Evolutionary conservation across 106 monocot species (phyloP), one percentile per base, ranked within the genome.

Genomic region (Phalaenopsis aphrodite): DNA sequence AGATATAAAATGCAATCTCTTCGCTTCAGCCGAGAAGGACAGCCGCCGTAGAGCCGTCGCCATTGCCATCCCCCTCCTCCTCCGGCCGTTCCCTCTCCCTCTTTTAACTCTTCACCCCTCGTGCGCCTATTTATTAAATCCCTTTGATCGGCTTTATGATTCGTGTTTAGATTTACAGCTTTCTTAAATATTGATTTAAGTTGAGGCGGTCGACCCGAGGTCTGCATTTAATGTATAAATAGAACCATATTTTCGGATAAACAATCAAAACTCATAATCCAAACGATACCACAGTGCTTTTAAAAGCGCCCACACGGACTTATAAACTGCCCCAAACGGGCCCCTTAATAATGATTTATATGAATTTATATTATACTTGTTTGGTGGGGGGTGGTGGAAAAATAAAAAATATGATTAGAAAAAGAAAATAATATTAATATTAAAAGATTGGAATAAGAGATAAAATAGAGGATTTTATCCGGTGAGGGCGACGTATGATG

Each of bases 1-100:
- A 39, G 81, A 80, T 76, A 88, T 78, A 46, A 77, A 83, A 76
- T 83, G 86, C 58, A 65, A 67, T 47, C 67, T 82, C 73, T 57
- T 78, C 14, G 56, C 64, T 19, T 74, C 43, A 65, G 55, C 85
- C 41, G 87, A 81, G 56, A 85, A 87, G 24, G 93, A 96, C 77
- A 96, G 81, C 82, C 88, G 83, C 39, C 93, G 89, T 78, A 96
- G 87, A 46, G 87, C 93, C 75, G 88, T 72, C 78, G 87, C 91
- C 91, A 91, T 89, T 78, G 83, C 89, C 87, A 92, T 89, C 79
- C 77, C 86, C 82, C 14, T 65, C 8, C 64, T 2, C 64, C 8
- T 14, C 24, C 64, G 21, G 23, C 24, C 69, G 0, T 39, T 11
- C 36, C 37, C 68, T 68, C 36, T 3, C 37, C 36, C 14, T 5